These are phyloP conservation scores for Neurospora tetraspora DNA, from an alignment of 495 filamentous ascomycete species.

Conservation along the genomic window DNA sequence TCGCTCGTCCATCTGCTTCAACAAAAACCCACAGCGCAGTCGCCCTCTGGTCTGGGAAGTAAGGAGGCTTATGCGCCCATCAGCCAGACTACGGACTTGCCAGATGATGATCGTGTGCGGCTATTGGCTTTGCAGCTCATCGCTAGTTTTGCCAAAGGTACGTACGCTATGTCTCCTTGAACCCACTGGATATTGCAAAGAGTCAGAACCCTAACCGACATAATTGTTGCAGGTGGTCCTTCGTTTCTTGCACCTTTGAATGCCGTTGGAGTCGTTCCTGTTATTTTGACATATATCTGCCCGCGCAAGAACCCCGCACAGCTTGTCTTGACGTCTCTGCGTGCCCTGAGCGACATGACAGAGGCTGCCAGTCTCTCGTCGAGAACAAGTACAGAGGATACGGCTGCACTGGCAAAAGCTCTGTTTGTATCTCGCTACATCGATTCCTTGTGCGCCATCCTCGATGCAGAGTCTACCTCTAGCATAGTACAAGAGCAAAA, in stretches of 20 bases:
- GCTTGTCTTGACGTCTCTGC: conserved; percentile 62
- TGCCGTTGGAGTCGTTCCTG: conserved; percentile 51
- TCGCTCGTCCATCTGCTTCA: conserved; percentile 54
- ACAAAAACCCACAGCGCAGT: conserved; percentile 20
- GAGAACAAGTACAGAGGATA: conserved; percentile 17
- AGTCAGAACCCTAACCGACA: conserved; percentile 4
- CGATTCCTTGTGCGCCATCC: conserved; percentile 49
- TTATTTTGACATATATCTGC: conserved; percentile 56
- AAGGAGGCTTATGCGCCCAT: conserved; percentile 25
- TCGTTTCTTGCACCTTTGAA: conserved; percentile 67
- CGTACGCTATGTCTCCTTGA: conserved; percentile 31
- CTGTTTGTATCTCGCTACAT: conserved; percentile 55
- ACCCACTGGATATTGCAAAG: not conserved
- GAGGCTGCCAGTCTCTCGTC: conserved; percentile 46
- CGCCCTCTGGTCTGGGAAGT: conserved; percentile 16
- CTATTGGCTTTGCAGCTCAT: conserved; percentile 74
- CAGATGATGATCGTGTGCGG: conserved; percentile 52
- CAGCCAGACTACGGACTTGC: conserved; percentile 17
- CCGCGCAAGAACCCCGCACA: conserved; percentile 52
- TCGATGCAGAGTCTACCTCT: conserved; percentile 47
- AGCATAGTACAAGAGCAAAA: conserved; percentile 51
- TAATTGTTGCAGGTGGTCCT: conserved; percentile 55
- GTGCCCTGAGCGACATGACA: conserved; percentile 61
- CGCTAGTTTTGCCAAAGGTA: conserved; percentile 79
- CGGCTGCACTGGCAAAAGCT: conserved; percentile 41